Base-by-base conservation (phyloP, 139 green algal species). In the Yamagishiella unicocca region DNA sequence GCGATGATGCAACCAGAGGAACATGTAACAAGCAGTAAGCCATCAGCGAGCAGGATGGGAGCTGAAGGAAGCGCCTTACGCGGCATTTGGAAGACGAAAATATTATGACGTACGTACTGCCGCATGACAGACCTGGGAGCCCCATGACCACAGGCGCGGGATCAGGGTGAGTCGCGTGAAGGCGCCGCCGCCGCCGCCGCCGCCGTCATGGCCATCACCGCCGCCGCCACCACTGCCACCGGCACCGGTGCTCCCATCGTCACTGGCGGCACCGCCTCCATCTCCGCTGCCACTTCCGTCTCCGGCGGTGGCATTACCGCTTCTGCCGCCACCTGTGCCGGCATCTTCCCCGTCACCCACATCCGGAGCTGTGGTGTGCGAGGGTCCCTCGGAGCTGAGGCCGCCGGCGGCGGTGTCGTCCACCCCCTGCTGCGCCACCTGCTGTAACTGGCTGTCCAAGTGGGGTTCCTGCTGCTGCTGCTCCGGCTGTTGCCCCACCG, bases 111-210 rank as follows among this genome's bases (percentile, higher is more conserved):
- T n/a, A n/a, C n/a, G n/a, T n/a, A n/a, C n/a, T n/a, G n/a, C n/a
- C n/a, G n/a, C n/a, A n/a, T n/a, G n/a, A n/a, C 77, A 0, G 10
- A 75, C 79, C 79, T 85, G 80, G 31, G 80, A 68, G n/a, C 80
- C 80, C 80, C 80, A 86, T 6, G 80, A 86, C 80, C 80, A 86
- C 55, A 55, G 45, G 1, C 4, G 6, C 0, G 80, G 80, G 31
- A 77, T 22, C 64, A 86, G 43, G n/a, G 43, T 40, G 31, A 86
- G 77, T 12, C 37, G 37, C 37, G 72, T 54, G 43, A 64, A 62
- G 43, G 24, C 27, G 1, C 31, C n/a, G 2, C 14, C 43, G 4
- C 42, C 72, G 55, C 37, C 55, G 4, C 33, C 53, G 21, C 19
- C 53, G 4, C 33, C 31, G 4, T 50, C 27, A 45, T 45, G 19